phyloP scores from a whole-genome alignment of 169 alveolate species.

The Theileria luwenshuni region DNA sequence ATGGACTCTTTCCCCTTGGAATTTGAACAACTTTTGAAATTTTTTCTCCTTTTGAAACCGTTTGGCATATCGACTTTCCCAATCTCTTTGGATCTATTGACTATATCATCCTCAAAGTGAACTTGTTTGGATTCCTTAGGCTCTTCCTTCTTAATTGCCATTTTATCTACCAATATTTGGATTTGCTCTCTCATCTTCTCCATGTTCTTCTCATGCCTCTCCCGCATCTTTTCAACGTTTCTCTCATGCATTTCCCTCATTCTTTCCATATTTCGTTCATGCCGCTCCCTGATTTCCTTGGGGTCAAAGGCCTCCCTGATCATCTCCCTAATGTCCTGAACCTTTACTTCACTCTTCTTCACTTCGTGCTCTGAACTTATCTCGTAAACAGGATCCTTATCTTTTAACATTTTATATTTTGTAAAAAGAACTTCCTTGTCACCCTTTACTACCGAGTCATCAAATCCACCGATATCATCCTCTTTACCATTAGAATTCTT shows the following conservation, averaged over 20 bases:
- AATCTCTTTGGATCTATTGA: background rate
- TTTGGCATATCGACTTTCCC: background rate
- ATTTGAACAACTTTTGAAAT: too few species aligned
- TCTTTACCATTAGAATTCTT: background rate
- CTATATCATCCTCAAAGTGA: background rate
- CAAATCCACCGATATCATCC: background rate
- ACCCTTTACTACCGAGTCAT: constrained; percentile 2
- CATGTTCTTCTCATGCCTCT: constrained; percentile 11
- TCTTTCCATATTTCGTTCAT: background rate
- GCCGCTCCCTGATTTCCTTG: constrained; percentile 10
- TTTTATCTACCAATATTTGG: background rate
- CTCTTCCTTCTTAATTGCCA: background rate
- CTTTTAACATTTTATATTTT: background rate
- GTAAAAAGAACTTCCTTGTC: background rate
- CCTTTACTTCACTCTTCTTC: too few species aligned
- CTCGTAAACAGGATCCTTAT: too few species aligned
- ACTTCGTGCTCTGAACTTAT: too few species aligned
- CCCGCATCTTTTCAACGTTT: constrained; percentile 13
- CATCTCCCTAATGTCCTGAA: background rate
- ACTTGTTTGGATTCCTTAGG: background rate
- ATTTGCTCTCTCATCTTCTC: background rate
- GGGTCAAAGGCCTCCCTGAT: constrained; percentile 1
- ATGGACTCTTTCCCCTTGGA: too few species aligned
- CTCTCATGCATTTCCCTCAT: constrained; percentile 1
- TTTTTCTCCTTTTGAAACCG: too few species aligned